phyloP scores from a whole-genome alignment of 192 early-diverging fungal genomes.

The Gryganskiella cystojenkinii region DNA sequence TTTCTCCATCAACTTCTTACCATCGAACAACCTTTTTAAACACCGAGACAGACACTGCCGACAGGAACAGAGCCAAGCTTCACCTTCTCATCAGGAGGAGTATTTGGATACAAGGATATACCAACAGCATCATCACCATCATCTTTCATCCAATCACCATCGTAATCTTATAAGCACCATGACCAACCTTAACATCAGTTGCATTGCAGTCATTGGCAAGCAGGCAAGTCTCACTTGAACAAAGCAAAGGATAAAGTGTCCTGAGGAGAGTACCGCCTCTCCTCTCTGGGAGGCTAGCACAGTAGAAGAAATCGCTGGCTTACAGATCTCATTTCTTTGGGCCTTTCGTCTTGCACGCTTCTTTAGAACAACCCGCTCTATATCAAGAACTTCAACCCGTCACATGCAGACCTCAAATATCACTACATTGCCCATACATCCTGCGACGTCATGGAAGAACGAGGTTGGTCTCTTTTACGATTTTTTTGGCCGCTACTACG shows the following conservation, averaged over 20 bases:
- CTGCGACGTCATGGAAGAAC: conserved; percentile 90
- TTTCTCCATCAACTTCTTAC: neutral
- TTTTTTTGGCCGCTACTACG: no score
- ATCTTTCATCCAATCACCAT: neutral
- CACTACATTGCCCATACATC: conserved; percentile 94
- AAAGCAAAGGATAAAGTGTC: neutral
- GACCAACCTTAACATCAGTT: conserved; percentile 63
- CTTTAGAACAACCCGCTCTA: conserved; percentile 87
- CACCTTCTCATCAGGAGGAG: neutral
- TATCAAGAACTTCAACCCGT: conserved; percentile 79
- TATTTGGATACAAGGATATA: neutral
- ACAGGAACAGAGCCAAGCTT: no score
- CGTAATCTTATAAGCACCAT: conserved; percentile 7
- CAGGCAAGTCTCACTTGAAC: conserved; percentile 47
- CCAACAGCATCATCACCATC: neutral
- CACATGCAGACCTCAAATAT: conserved; percentile 85
- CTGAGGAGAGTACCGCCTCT: neutral
- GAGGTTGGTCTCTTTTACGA: conserved; percentile 67
- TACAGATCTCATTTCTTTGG: neutral
- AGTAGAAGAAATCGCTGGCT: neutral
- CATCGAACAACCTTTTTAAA: neutral
- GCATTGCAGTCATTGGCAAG: conserved; percentile 70
- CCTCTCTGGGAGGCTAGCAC: neutral
- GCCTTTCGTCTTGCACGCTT: neutral
- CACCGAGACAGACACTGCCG: no score